These are phyloP conservation scores for Colletotrichum navitas DNA, from an alignment of 2,329 filamentous ascomycete species.

Conservation along the genomic window DNA sequence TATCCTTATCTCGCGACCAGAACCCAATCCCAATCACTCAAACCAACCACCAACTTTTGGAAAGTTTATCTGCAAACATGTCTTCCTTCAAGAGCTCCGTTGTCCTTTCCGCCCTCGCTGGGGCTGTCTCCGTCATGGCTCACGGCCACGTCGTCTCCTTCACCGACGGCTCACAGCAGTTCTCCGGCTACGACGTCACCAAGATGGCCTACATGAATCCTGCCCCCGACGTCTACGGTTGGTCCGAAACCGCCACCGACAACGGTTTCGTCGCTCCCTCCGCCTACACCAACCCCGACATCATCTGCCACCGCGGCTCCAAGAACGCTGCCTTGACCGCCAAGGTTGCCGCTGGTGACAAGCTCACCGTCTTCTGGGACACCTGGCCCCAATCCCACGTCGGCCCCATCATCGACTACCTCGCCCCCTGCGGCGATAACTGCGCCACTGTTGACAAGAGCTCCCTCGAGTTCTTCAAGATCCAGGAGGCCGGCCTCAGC, in stretches of 20 bases:
- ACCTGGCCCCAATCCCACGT: slow-evolving; percentile 75
- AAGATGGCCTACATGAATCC: slow-evolving; percentile 44
- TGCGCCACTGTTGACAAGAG: slow-evolving; percentile 65
- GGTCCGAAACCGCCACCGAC: slow-evolving; percentile 52
- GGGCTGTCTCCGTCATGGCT: slow-evolving; percentile 47
- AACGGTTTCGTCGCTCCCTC: slow-evolving; percentile 62
- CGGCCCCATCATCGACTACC: slow-evolving; percentile 71
- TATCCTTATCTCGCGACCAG: slow-evolving; percentile 20
- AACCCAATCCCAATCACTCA: slow-evolving; percentile 12
- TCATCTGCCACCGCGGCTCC: slow-evolving; percentile 61
- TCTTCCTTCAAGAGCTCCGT: slow-evolving; percentile 44
- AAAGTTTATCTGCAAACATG: slow-evolving; percentile 42
- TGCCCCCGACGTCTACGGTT: slow-evolving; percentile 51
- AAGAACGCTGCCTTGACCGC: slow-evolving; percentile 55
- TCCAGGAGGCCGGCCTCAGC: slow-evolving; percentile 65
- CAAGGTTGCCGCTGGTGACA: slow-evolving; percentile 68
- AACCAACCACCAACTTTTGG: slow-evolving; percentile 18
- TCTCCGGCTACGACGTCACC: slow-evolving; percentile 47
- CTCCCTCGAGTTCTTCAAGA: slow-evolving; percentile 70
- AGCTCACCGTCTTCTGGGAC: slow-evolving; percentile 72
- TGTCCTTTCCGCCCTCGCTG: slow-evolving; percentile 43
- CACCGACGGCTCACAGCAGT: slow-evolving; percentile 48
- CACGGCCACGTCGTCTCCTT: slow-evolving; percentile 51
- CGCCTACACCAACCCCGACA: slow-evolving; percentile 55
- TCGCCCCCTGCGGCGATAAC: slow-evolving; percentile 68